Percentiles rank a stretch among this genome's conserved stretches.
These are phyloP conservation scores for Neocucurbitaria cava DNA, from an alignment of 2,329 filamentous ascomycete genomes.

Conservation along the genomic window DNA sequence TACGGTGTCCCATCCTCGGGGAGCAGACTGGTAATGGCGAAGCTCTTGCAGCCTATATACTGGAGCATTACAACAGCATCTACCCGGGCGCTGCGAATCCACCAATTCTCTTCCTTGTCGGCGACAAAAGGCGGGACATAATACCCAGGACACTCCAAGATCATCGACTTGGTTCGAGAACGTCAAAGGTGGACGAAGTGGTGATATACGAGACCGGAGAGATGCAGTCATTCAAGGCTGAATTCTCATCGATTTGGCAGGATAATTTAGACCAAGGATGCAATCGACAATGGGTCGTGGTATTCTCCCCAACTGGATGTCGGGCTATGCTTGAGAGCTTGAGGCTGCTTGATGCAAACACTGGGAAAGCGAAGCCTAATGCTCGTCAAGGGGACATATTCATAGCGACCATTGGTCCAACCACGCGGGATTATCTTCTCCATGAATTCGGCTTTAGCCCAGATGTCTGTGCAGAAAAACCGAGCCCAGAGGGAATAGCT, in stretches of 20 bases:
- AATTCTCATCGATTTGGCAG: constrained; percentile 65
- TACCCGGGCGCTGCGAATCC: constrained; percentile 55
- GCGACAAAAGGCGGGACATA: constrained; percentile 86
- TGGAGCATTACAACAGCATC: constrained; percentile 72
- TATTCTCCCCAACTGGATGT: constrained; percentile 70
- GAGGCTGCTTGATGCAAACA: constrained; percentile 52
- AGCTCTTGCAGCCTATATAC: constrained; percentile 76
- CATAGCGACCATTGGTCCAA: constrained; percentile 91
- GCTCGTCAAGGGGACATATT: constrained; percentile 57
- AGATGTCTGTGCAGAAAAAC: constrained; percentile 81
- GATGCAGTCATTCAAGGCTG: constrained; percentile 75
- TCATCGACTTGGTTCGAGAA: constrained; percentile 55
- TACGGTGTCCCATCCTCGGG: constrained; percentile 70
- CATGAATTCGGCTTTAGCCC: constrained; percentile 71
- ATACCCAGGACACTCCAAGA: constrained; percentile 82
- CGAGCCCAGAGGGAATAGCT: constrained; percentile 80
- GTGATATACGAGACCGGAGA: constrained; percentile 88
- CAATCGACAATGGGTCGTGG: constrained; percentile 72
- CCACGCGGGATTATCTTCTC: constrained; percentile 78
- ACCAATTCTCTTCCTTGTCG: constrained; percentile 83
- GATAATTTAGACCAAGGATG: constrained; percentile 50
- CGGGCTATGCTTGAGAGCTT: constrained; percentile 65
- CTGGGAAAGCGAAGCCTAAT: constrained; percentile 42
- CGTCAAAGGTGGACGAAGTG: constrained; percentile 76
- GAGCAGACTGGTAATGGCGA: constrained; percentile 86